A percentile compares a stretch with the other conserved stretches of the same genome.
Evolutionary conservation across 169 alveolate species (phyloP).

Genomic region (Plasmodium fragile): DNA sequence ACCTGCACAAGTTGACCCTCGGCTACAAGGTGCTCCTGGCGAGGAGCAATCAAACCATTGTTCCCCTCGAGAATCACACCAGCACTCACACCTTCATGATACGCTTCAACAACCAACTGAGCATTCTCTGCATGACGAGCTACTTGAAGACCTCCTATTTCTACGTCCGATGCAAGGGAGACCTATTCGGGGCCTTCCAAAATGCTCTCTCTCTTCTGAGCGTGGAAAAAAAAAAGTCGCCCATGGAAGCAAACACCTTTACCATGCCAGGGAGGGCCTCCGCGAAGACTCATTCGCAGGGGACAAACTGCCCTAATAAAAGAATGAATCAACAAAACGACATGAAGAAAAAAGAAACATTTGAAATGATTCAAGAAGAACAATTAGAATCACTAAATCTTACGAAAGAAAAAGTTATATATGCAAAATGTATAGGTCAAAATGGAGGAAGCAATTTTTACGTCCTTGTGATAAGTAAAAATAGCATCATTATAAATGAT

Average conservation of each 20-base stretch:
- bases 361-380: not conserved
- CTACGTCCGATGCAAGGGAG: not conserved
- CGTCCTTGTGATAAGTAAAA: slow-evolving; percentile 2
- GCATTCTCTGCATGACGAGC: slow-evolving; percentile 45
- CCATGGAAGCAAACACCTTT: not conserved
- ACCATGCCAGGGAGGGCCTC: not conserved
- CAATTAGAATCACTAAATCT: not conserved
- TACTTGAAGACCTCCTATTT: slow-evolving; percentile 16
- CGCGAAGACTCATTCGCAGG: not conserved
- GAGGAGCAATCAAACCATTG: not conserved
- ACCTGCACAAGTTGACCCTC: slow-evolving; percentile 2
- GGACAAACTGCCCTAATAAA: not conserved
- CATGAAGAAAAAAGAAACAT: not conserved
- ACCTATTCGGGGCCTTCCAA: not conserved
- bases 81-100: slow-evolving; percentile 20
- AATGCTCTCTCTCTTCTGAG: not conserved
- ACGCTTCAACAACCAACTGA: slow-evolving; percentile 4
- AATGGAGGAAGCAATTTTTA: not conserved
- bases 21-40: slow-evolving; percentile 18
- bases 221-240: not conserved
- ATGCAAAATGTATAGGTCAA: slow-evolving; percentile 11
- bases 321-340: not conserved
- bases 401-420: not conserved
- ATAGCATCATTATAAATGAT: slow-evolving; percentile 5
- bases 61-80: not conserved